These are phyloP conservation scores for Fraxinus baroniana DNA, from an alignment of 305 asterid genomes.

Conservation along the genomic window DNA sequence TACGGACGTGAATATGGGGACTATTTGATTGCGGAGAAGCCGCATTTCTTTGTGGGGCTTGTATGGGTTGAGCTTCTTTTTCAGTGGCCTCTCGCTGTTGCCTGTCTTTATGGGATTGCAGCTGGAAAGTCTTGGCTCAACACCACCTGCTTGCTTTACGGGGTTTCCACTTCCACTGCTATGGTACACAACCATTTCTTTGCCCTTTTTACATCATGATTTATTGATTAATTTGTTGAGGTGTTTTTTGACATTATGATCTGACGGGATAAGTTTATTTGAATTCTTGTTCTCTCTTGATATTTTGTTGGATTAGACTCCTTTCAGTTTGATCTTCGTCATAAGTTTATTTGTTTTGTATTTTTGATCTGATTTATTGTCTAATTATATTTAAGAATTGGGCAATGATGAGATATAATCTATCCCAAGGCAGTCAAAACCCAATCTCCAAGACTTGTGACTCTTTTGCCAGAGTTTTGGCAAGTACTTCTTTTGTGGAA, in stretches of 20 bases:
- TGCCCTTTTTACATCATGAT: background rate
- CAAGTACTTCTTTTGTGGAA: background rate
- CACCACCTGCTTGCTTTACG: slow-evolving; percentile 84
- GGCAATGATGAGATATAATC: background rate
- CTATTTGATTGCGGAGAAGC: slow-evolving; percentile 68
- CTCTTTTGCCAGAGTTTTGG: background rate
- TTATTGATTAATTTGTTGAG: background rate
- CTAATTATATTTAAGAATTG: background rate
- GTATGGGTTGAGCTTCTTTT: slow-evolving; percentile 78
- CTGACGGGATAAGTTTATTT: background rate
- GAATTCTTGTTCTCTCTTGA: background rate
- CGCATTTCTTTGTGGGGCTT: slow-evolving; percentile 61
- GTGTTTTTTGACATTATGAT: background rate
- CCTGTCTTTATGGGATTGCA: slow-evolving; percentile 55
- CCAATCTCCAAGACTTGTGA: background rate
- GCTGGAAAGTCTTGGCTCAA: slow-evolving; percentile 72
- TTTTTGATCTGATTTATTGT: background rate
- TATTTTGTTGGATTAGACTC: background rate
- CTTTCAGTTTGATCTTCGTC: background rate
- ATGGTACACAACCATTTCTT: slow-evolving; percentile 44
- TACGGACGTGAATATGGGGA: slow-evolving; percentile 58
- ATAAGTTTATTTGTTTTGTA: background rate
- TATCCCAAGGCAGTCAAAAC: background rate
- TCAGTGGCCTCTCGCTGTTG: slow-evolving; percentile 82
- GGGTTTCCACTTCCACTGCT: slow-evolving; percentile 59